phyloP scores from a whole-genome alignment of 75 land plant species.

The Sequoia sempervirens region DNA sequence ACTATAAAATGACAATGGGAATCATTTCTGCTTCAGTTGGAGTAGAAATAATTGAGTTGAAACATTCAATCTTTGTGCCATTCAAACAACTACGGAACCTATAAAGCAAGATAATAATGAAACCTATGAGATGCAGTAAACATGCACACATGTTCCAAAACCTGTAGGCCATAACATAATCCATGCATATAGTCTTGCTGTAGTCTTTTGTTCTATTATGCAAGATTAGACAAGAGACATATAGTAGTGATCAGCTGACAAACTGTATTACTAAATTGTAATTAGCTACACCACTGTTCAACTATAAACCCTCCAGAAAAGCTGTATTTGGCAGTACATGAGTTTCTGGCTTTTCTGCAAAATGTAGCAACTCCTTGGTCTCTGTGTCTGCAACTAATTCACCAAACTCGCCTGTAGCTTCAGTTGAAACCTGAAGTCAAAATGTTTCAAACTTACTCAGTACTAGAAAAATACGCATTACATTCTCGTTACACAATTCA shows the following conservation, averaged over 20 bases:
- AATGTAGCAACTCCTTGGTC: conserved; percentile 47
- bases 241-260: not conserved
- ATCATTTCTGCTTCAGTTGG: not conserved
- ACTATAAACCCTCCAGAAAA: not conserved
- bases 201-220: not conserved
- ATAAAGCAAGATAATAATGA: not conserved
- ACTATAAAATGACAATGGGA: not conserved
- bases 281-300: not conserved
- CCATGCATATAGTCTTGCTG: not conserved
- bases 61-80: not conserved
- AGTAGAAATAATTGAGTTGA: not conserved
- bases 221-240: not conserved
- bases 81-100: not conserved
- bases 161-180: not conserved
- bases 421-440: conserved; percentile 36
- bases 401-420: conserved; percentile 47
- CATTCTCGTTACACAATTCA: not conserved
- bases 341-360: conserved; percentile 60
- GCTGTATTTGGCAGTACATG: conserved; percentile 26
- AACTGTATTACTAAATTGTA: not conserved
- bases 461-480: not conserved
- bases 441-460: not conserved
- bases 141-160: not conserved
- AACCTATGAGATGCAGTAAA: not conserved
- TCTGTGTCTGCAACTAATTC: conserved; percentile 49